Evolutionary conservation across 192 early-diverging fungal genomes (phyloP), one percentile per base, ranked within the genome.

Genomic region (Nowakowskiella sp.): DNA sequence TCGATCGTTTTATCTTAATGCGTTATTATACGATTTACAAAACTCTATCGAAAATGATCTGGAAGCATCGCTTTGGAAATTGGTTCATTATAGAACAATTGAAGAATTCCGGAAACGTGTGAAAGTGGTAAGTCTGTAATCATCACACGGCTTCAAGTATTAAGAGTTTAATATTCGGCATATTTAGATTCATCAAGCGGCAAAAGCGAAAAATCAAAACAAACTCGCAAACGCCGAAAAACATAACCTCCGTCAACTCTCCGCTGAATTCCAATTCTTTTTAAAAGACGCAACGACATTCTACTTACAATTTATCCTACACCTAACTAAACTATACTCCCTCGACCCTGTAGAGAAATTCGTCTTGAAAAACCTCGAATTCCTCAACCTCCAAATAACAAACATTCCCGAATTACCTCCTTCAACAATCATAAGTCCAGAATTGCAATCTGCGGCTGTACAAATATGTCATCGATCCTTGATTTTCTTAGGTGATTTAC

Each of bases 401-500:
- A n/a, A n/a, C n/a, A n/a, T n/a, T n/a, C n/a, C n/a, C n/a, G n/a
- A n/a, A n/a, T n/a, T n/a, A n/a, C n/a, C n/a, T n/a, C n/a, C n/a
- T n/a, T n/a, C n/a, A n/a, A n/a, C n/a, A n/a, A n/a, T n/a, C n/a
- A n/a, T n/a, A n/a, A n/a, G n/a, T n/a, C n/a, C n/a, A n/a, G n/a
- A n/a, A n/a, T n/a, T n/a, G n/a, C n/a, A n/a, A n/a, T n/a, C n/a
- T n/a, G 13, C 13, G 36, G 36, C 36, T 19, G 19, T 19, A 13
- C 36, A 39, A 39, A 19, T 60, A 8, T 68, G 64, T 44, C 60
- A 73, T 30, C 59, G 66, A 51, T 60, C 53, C 42, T 61, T 85
- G 24, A 78, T 86, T 36, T 84, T 73, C 55, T 61, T 86, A 24
- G 84, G 84, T 2, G 84, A 86, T 55, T 65, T 55, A 76, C 82